A percentile compares a stretch with the other conserved stretches of the same genome.
Evolutionary conservation across 257 asterid species (phyloP).

Genomic region (Lycium ferocissimum): DNA sequence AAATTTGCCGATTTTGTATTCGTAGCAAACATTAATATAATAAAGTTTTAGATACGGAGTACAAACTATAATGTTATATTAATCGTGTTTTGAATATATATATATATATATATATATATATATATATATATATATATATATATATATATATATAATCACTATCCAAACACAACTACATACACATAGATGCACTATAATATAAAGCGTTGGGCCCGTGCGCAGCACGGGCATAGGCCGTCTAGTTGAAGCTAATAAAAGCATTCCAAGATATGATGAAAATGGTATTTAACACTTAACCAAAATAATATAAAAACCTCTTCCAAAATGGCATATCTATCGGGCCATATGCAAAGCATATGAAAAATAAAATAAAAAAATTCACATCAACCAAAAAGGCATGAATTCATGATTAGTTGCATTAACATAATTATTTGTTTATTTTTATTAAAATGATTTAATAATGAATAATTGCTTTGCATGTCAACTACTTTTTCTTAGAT

Average conservation of each 20-base stretch:
- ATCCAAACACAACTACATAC: too few species aligned
- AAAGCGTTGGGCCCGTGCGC: too few species aligned
- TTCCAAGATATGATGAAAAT: neutral
- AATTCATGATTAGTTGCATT: constrained; percentile 17
- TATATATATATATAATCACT: too few species aligned
- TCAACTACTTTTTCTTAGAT: neutral
- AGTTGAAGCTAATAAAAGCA: neutral
- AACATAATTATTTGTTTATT: neutral
- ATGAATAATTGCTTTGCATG: neutral
- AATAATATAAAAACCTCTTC: neutral
- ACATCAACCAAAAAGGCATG: neutral
- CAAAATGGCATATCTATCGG: neutral
- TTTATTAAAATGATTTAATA: neutral
- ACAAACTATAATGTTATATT: too few species aligned
- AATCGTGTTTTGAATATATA: too few species aligned
- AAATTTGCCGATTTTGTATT: too few species aligned
- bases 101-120: too few species aligned
- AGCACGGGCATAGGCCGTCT: too few species aligned
- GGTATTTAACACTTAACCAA: neutral
- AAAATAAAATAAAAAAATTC: neutral
- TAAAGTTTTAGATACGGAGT: too few species aligned
- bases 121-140: too few species aligned
- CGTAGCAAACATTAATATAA: too few species aligned
- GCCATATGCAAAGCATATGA: neutral
- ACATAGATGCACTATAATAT: too few species aligned